Percentiles rank a stretch among this genome's conserved stretches.
Evolutionary conservation across 495 filamentous ascomycete genomes (phyloP).

Genomic region (Staphylotrichum tortipilum): DNA sequence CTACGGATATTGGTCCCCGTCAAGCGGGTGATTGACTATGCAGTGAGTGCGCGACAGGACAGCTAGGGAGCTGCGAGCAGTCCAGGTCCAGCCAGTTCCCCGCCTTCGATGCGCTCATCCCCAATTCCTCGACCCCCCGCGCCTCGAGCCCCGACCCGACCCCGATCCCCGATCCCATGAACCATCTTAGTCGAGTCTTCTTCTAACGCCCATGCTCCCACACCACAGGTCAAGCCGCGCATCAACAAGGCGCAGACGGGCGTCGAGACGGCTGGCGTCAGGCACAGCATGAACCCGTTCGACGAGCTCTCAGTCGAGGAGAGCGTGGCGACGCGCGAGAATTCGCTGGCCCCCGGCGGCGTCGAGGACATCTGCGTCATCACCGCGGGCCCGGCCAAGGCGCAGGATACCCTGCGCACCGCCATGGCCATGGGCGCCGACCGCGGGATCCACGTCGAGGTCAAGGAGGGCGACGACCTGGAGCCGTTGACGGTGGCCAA

Average conservation of each 20-base stretch:
- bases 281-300: slow-evolving; percentile 98
- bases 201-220: not conserved
- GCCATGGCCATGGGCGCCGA: slow-evolving; percentile 99
- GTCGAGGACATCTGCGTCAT: slow-evolving; percentile 88
- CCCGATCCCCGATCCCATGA: no score
- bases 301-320: slow-evolving; percentile 97
- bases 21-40: slow-evolving; percentile 99
- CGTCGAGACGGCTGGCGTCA: slow-evolving; percentile 84
- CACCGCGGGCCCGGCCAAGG: slow-evolving; percentile 78
- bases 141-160: no score
- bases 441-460: slow-evolving; percentile 74
- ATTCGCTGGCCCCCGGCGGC: slow-evolving; percentile 46
- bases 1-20: slow-evolving; percentile 91
- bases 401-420: slow-evolving; percentile 77
- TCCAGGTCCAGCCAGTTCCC: no score
- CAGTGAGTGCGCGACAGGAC: slow-evolving; percentile 51
- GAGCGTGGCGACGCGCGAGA: slow-evolving; percentile 84
- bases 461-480: slow-evolving; percentile 55
- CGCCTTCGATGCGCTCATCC: no score
- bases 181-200: no score
- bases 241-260: slow-evolving; percentile 94
- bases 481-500: slow-evolving; percentile 91
- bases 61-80: no score
- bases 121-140: no score
- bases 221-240: slow-evolving; percentile 86